Evolutionary conservation across 495 filamentous ascomycete genomes (phyloP).

Genomic region (Hyaloscypha variabilis): DNA sequence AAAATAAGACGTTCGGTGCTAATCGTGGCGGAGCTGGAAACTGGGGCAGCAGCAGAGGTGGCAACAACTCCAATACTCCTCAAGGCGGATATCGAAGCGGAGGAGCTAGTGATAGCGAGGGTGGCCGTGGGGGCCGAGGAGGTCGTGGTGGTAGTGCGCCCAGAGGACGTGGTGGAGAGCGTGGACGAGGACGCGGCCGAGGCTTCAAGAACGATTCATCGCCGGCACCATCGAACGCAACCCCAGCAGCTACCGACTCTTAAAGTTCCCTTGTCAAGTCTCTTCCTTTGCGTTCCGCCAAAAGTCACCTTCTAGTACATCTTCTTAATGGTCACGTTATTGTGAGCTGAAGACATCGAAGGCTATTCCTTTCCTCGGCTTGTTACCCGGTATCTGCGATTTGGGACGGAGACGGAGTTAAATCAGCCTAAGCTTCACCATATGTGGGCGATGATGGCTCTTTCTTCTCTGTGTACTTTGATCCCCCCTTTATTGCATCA

Average conservation of each 20-base stretch:
- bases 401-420: conserved; percentile 33
- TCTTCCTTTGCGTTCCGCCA: conserved; percentile 30
- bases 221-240: conserved; percentile 53
- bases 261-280: conserved; percentile 35
- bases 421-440: conserved; percentile 34
- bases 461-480: conserved; percentile 33
- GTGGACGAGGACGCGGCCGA: conserved; percentile 61
- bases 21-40: conserved; percentile 64
- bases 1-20: conserved; percentile 48
- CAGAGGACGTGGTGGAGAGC: conserved; percentile 52
- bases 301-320: conserved; percentile 35
- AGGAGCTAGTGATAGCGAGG: conserved; percentile 79
- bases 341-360: conserved; percentile 26
- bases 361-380: conserved; percentile 26
- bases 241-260: conserved; percentile 49
- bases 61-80: conserved; percentile 49
- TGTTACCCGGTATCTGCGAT: conserved; percentile 31
- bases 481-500: conserved; percentile 31
- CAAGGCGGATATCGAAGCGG: conserved; percentile 75
- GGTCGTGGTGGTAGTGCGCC: conserved; percentile 67
- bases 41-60: conserved; percentile 72
- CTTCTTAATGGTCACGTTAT: conserved; percentile 36
- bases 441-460: conserved; percentile 32
- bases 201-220: conserved; percentile 52
- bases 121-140: conserved; percentile 58